Evolutionary conservation across 176 grass and related monocot species (phyloP).

Genomic region (Carex scoparia): DNA sequence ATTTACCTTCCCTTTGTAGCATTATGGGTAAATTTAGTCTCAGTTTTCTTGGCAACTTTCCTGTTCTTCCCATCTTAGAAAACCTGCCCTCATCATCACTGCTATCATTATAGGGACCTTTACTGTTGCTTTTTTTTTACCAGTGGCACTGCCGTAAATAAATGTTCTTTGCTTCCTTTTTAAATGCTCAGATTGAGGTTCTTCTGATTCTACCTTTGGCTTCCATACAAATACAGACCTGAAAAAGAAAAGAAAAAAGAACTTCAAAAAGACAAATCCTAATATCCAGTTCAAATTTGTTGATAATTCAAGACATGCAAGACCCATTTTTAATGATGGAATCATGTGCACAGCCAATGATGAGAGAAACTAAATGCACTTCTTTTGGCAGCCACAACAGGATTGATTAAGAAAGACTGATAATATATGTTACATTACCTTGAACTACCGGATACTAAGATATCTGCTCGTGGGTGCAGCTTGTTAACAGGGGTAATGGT

Average conservation of each 20-base stretch:
- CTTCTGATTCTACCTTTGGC: slow-evolving; percentile 37
- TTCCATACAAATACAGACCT: slow-evolving; percentile 97
- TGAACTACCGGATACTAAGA: slow-evolving; percentile 83
- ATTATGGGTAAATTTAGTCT: slow-evolving; percentile 37
- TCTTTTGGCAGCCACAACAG: neutral
- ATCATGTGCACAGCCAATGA: neutral
- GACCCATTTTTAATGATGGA: neutral
- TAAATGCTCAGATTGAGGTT: slow-evolving; percentile 26
- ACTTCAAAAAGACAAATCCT: neutral
- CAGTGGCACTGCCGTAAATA: slow-evolving; percentile 41
- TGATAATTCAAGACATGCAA: neutral
- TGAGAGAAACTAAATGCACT: neutral
- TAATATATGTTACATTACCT: slow-evolving; percentile 33
- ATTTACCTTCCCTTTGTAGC: slow-evolving; percentile 44
- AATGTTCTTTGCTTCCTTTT: slow-evolving; percentile 58
- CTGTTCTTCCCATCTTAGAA: slow-evolving; percentile 42
- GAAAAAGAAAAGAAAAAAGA: neutral
- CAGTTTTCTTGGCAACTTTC: slow-evolving; percentile 34
- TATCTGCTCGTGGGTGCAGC: slow-evolving; percentile 63
- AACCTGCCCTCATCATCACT: slow-evolving; percentile 48
- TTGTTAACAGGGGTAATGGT: slow-evolving; percentile 96
- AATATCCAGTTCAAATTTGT: neutral
- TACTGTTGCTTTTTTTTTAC: slow-evolving; percentile 55
- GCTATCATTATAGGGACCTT: slow-evolving; percentile 32
- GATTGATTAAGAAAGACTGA: neutral